Conservation (phyloP, 345 rosid genomes). For the Corymbia maculata region DNA sequence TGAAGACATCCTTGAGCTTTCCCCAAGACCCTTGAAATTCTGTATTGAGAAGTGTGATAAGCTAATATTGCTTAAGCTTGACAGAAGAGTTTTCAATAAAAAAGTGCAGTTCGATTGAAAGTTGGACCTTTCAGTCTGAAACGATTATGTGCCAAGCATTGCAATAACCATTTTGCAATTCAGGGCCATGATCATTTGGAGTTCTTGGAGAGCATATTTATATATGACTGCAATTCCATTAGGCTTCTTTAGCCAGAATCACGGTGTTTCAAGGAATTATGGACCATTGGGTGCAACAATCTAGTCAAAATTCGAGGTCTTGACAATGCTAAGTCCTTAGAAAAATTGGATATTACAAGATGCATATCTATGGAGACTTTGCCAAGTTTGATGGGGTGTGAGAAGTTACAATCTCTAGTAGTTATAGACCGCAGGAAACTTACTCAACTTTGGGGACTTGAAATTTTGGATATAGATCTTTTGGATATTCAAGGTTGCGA, state of each 20-base stretch:
- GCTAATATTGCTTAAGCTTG: no score
- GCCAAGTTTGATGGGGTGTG: not conserved
- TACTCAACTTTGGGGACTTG: not conserved
- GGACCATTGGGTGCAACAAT: accelerated
- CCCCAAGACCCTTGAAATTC: no score
- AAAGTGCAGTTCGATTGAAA: not conserved
- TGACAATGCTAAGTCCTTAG: accelerated
- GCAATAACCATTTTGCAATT: not conserved
- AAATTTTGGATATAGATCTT: not conserved
- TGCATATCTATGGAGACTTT: not conserved
- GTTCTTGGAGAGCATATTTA: not conserved
- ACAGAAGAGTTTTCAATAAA: no score
- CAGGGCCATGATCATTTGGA: not conserved
- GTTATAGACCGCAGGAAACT: not conserved
- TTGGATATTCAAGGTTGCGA: not conserved
- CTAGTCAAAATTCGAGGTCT: not conserved
- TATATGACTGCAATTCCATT: not conserved
- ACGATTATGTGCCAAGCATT: not conserved
- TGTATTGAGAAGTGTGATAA: no score
- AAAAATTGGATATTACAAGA: not conserved
- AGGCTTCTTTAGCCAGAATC: not conserved
- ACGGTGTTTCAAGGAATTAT: not conserved
- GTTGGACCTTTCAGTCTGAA: not conserved
- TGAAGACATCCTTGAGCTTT: no score
- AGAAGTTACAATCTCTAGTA: not conserved